These are phyloP conservation scores for Solanum piurae DNA, from an alignment of 257 asterid species.

Conservation along the genomic window DNA sequence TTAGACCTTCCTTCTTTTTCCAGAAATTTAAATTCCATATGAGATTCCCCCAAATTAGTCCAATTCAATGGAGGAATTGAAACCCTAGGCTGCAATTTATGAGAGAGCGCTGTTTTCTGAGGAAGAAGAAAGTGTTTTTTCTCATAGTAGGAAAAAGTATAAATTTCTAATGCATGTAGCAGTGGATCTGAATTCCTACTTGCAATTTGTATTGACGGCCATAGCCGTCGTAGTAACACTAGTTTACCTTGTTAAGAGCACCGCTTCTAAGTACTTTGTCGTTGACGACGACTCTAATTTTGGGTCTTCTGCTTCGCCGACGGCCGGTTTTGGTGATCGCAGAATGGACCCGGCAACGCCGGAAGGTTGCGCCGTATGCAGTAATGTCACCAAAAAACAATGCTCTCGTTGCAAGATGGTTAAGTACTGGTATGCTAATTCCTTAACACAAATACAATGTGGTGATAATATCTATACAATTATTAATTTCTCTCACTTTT, in stretches of 20 bases:
- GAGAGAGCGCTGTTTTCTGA: background rate
- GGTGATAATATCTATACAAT: background rate
- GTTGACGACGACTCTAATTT: constrained; percentile 41
- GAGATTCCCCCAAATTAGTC: background rate
- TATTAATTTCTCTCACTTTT: background rate
- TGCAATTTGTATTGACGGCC: constrained; percentile 61
- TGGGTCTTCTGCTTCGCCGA: constrained; percentile 4
- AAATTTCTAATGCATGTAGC: constrained; percentile 48
- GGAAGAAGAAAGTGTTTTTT: background rate
- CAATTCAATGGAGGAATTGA: background rate
- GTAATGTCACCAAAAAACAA: constrained; percentile 28
- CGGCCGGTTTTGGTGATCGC: background rate
- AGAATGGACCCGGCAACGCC: constrained; percentile 11
- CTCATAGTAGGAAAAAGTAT: background rate
- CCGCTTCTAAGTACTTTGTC: constrained; percentile 72
- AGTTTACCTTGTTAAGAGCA: constrained; percentile 47
- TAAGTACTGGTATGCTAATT: constrained; percentile 51
- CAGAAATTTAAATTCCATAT: background rate
- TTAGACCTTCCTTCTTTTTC: background rate
- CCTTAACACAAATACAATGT: background rate
- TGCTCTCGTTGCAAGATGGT: constrained; percentile 80
- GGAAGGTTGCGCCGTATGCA: constrained; percentile 59
- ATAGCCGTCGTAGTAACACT: constrained; percentile 34
- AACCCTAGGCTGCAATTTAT: background rate
- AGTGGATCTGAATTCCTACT: constrained; percentile 70